Conservation (phyloP, 345 rosid genomes). For the Cardiospermum halicacabum region DNA sequence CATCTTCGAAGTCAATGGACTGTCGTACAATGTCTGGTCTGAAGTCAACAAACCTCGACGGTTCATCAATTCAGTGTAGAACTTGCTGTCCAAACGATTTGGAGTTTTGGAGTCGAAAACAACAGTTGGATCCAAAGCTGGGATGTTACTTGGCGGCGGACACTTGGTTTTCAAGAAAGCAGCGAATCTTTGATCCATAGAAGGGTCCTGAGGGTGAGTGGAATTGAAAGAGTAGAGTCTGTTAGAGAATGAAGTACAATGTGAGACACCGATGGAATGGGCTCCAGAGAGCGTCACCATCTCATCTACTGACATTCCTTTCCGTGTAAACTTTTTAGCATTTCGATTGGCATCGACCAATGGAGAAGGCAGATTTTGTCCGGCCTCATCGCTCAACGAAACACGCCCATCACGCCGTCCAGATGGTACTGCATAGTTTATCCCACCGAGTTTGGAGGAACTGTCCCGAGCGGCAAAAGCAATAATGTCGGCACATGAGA, state of each 20-base stretch:
- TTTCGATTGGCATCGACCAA: conserved; percentile 24
- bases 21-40: conserved; percentile 31
- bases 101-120: conserved; percentile 25
- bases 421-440: conserved; percentile 28
- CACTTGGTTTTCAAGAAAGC: conserved; percentile 35
- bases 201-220: conserved; percentile 36
- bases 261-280: conserved; percentile 40
- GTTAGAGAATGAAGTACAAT: conserved; percentile 34
- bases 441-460: conserved; percentile 25
- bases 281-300: conserved; percentile 53
- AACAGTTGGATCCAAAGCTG: conserved; percentile 6
- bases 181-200: conserved; percentile 25
- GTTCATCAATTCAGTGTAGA: conserved; percentile 24
- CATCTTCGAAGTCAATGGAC: conserved; percentile 19
- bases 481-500: conserved; percentile 50
- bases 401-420: conserved; percentile 45
- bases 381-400: conserved; percentile 20
- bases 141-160: conserved; percentile 5
- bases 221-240: conserved; percentile 32
- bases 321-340: conserved; percentile 21
- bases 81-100: conserved; percentile 31
- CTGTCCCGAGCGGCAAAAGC: conserved; percentile 56
- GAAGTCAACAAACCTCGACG: conserved; percentile 34
- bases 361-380: conserved; percentile 26
- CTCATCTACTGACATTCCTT: conserved; percentile 37